These are phyloP conservation scores for Apiospora hydei DNA, from an alignment of 2,329 filamentous ascomycete species.

Conservation along the genomic window DNA sequence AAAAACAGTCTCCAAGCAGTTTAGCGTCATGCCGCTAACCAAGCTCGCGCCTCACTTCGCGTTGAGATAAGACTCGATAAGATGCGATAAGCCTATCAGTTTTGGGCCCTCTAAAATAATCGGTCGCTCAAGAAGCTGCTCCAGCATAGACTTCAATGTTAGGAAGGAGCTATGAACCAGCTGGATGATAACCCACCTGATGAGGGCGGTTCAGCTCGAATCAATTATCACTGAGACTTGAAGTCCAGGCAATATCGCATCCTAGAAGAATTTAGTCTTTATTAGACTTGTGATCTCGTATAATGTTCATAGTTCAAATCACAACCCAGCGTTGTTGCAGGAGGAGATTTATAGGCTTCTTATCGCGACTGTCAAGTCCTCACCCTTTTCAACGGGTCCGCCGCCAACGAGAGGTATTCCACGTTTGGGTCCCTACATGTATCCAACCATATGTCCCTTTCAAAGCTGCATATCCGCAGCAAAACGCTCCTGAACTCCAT, in stretches of 20 bases:
- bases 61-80: neutral
- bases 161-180: too few species aligned
- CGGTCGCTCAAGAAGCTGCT: neutral
- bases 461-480: too few species aligned
- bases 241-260: too few species aligned
- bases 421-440: neutral
- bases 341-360: neutral
- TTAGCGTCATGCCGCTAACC: neutral
- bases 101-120: neutral
- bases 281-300: neutral
- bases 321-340: too few species aligned
- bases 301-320: too few species aligned
- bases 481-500: too few species aligned
- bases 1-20: neutral
- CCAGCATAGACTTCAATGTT: too few species aligned
- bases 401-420: neutral
- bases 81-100: neutral
- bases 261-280: neutral
- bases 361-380: neutral
- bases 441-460: too few species aligned
- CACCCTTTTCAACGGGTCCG: neutral
- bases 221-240: neutral
- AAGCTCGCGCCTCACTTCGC: conserved; percentile 15
- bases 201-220: neutral
- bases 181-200: neutral